Conservation (phyloP, 2,329 filamentous ascomycete genomes). For the Calcarisporium arbuscula region DNA sequence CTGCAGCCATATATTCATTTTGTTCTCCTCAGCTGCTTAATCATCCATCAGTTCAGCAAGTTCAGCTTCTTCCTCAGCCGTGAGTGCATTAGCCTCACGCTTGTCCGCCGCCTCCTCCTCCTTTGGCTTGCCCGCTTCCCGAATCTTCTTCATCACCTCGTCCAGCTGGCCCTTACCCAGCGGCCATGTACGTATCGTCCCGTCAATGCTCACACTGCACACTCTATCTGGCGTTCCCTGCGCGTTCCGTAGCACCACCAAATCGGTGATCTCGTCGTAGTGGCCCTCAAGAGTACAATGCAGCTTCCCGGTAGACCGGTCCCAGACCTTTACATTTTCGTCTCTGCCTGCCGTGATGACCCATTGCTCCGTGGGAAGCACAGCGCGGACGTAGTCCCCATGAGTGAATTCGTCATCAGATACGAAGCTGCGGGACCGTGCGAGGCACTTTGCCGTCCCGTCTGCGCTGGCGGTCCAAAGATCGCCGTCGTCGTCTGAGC, state of each 20-base stretch:
- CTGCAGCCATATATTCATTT: slow-evolving; percentile 1
- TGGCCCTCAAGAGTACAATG: slow-evolving; percentile 74
- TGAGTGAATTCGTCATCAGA: slow-evolving; percentile 69
- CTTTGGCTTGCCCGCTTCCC: slow-evolving; percentile 44
- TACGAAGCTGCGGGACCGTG: slow-evolving; percentile 61
- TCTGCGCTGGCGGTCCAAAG: slow-evolving; percentile 93
- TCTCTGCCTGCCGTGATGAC: slow-evolving; percentile 84
- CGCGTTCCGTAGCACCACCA: slow-evolving; percentile 52
- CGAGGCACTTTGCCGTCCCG: slow-evolving; percentile 76
- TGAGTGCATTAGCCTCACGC: slow-evolving; percentile 54
- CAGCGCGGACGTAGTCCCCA: slow-evolving; percentile 83
- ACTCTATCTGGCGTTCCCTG: slow-evolving; percentile 39
- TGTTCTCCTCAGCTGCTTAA: neutral
- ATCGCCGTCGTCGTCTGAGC: slow-evolving; percentile 55
- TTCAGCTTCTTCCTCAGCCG: slow-evolving; percentile 87
- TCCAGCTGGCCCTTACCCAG: slow-evolving; percentile 56
- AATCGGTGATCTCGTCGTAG: slow-evolving; percentile 84
- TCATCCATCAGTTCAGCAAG: slow-evolving; percentile 80
- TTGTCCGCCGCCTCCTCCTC: slow-evolving; percentile 39
- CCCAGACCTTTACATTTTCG: slow-evolving; percentile 89
- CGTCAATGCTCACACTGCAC: slow-evolving; percentile 84
- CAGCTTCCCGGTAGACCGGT: slow-evolving; percentile 64
- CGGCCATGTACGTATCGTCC: slow-evolving; percentile 80
- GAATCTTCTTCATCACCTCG: slow-evolving; percentile 37
- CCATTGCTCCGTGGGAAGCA: slow-evolving; percentile 70